phyloP scores from a whole-genome alignment of 2,329 filamentous ascomycete species.

The Sporothrix mexicana region DNA sequence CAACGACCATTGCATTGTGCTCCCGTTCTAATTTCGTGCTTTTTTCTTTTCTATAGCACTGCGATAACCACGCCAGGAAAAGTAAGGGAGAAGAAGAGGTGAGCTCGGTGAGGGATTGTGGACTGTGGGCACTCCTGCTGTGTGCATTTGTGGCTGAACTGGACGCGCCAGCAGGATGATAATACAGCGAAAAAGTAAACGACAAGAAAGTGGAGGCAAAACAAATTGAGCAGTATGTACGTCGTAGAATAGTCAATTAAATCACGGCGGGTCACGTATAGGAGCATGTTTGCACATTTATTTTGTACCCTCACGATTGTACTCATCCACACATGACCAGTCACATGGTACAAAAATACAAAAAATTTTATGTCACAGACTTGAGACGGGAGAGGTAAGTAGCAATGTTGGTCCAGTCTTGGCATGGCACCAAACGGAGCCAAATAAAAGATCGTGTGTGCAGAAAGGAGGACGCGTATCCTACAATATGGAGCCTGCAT shows the following conservation, averaged over 20 bases:
- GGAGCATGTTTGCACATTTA: background rate
- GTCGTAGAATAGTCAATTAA: no score
- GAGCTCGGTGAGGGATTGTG: constrained; percentile 6
- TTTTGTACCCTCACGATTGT: no score
- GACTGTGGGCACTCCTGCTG: background rate
- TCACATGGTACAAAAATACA: constrained; percentile 18
- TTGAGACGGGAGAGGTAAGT: background rate
- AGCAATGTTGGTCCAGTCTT: background rate
- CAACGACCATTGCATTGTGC: no score
- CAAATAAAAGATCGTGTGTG: background rate
- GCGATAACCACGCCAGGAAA: no score
- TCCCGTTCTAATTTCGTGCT: no score
- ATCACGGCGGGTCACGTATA: background rate
- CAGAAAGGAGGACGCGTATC: background rate
- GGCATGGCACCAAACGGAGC: constrained; percentile 6
- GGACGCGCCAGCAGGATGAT: background rate
- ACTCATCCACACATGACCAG: constrained; percentile 13
- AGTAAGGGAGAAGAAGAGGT: background rate
- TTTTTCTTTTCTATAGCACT: no score
- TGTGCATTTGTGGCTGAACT: constrained; percentile 7
- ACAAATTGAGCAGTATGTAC: no score
- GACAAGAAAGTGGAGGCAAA: background rate
- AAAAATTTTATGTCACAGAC: background rate
- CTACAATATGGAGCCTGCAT: background rate
- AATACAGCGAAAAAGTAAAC: background rate